Base-by-base conservation (phyloP, 768 basidiomycete species). In the Auricularia heimuer region DNA sequence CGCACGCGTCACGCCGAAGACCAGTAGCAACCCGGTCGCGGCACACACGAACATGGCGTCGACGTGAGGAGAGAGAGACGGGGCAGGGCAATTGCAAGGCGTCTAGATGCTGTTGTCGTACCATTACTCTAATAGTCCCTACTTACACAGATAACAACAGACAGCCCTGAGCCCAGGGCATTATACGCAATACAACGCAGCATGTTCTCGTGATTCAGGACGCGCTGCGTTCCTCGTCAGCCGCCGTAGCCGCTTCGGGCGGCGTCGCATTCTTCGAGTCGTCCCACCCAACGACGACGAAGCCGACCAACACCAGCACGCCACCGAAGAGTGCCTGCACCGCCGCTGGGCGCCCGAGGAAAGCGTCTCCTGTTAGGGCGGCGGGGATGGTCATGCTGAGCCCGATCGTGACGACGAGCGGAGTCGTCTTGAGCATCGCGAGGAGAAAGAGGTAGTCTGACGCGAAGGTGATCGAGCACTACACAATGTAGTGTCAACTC, bases 341-440 rank as follows among this genome's bases (percentile, higher is more conserved):
- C 24, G 81, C 77, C 24, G 85, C 79, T 36, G 86, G 79, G 47
- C 80, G 83, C 24, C 83, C 79, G 2, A 92, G 78, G 64, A 88
- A 72, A 66, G 85, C 77, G 70, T 97, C 94, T 14, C 94, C 94
- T 8, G 89, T 62, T 61, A 98, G 86, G 4, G 97, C 93, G 62
- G 95, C 79, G 3, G 94, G 96, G 73, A 98, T 97, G 1, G 97
- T 97, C 14, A 98, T 82, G 65, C 90, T 92, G 8, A 98, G 81
- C 34, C 96, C 96, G 64, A 98, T 80, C 0, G 96, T 98, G 18
- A 90, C 95, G 21, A 97, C 92, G 12, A 95, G 78, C 0, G 95
- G 95, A 1, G 94, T 94, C 6, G 96, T 99, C 78, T 95, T 96
- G 67, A 99, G 84, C 94, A 98, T 96, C 2, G 94, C 90, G 21